Evolutionary conservation across 495 filamentous ascomycete species (phyloP), one percentile per base, ranked within the genome.

Genomic region (Penicillium ucsense): DNA sequence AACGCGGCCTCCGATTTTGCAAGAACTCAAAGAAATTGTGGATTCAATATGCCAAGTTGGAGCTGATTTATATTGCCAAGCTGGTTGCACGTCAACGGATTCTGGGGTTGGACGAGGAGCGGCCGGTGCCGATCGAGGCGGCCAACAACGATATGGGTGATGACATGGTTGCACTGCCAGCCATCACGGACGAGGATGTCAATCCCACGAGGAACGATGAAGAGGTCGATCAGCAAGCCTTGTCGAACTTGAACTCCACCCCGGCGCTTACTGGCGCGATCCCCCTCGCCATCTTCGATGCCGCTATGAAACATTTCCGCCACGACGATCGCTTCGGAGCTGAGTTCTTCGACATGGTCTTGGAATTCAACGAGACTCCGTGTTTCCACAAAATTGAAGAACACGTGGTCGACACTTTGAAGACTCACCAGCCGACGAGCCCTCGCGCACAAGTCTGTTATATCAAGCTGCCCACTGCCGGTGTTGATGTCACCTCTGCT

Each of bases 241-340:
- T 84, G 35, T 62, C 83, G 49, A 76, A 82, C 51, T 77, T 94
- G 6, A 77, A 80, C 38, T 75, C 83, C 43, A 88, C 88, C 36
- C 89, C 92, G 8, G 88, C 86, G 9, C 70, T 96, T 31, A 85
- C 83, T 41, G 92, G 92, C 6, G 90, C 89, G 4, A 94, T 97
- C 52, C 89, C 94, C 3, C 75, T 90, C 41, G 89, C 91, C 31
- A 86, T 97, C 35, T 97, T 96, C 53, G 89, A 94, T 59, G 76
- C 85, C 9, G 86, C 88, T 1, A 82, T 84, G 73, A 89, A 86
- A 57, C 77, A 92, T 58, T 83, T 86, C 45, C 78, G 58, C 68
- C 75, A 62, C 33, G 79, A 81, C 47, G 56, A 80, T 3, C 61
- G 65, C 0, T 75, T 89, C 31, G 88, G 81, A 1, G 77, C 80